Base-by-base conservation (phyloP, 208 protist species). In the Leptomonas pyrrhocoris region DNA sequence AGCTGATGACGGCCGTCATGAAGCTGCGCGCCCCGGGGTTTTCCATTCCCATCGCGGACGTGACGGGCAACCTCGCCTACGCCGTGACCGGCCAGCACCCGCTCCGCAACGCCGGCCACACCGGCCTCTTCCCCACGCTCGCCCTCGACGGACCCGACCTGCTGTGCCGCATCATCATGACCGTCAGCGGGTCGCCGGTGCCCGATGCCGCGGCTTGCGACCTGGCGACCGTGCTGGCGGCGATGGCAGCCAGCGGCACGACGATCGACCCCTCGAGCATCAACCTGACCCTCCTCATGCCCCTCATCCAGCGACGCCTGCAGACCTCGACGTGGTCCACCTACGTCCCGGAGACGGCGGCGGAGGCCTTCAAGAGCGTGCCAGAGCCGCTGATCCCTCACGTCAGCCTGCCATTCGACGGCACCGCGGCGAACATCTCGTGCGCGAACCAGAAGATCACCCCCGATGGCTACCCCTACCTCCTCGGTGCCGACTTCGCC, bases 371-470 rank as follows among this genome's bases (percentile, higher is more conserved):
- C 64, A 53, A 19, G 30, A 66, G 54, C 23, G 55, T 83, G 23
- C 81, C 81, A 0, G 16, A 3, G n/a, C 12, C 49, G 13, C 42
- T 48, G 25, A 73, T 79, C 48, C 81, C 81, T 23, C 81, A 86
- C 74, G 63, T 86, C 27, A 68, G 75, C 74, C 68, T 79, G 45
- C 73, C 77, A 13, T 68, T 62, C 68, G 62, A 76, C 60, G 56
- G 62, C 27, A 75, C 21, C 7, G 66, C 74, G 13, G 68, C 72
- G 19, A 56, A 76, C 68, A 82, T 88, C 45, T 82, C 75, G 2
- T 75, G 73, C 42, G 83, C 83, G 12, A 89, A 89, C 70, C 83
- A 89, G 57, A 83, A 84, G 73, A 80, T 84, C 31, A 62, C 72
- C 8, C 80, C 80, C 7, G 43, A 72, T 38, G 73, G 77, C 54